Conservation (phyloP, 306 rosid species). For the Chamaecrista fasciculata region DNA sequence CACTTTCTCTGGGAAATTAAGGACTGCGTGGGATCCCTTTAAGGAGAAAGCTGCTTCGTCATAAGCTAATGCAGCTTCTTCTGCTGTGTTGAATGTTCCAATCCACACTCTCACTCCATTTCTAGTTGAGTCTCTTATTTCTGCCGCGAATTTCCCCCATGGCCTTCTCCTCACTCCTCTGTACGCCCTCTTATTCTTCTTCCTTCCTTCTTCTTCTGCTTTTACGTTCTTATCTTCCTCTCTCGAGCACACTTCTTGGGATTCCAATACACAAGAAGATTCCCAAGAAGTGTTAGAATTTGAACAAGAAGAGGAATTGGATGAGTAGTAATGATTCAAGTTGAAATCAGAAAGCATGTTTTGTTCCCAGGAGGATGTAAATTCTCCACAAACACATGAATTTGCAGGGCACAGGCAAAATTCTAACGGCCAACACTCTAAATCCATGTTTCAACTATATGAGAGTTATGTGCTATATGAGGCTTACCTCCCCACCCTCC, state of each 20-base stretch:
- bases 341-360: slow-evolving; percentile 29
- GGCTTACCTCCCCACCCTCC: neutral
- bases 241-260: slow-evolving; percentile 42
- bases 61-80: slow-evolving; percentile 87
- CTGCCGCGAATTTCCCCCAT: slow-evolving; percentile 95
- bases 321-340: slow-evolving; percentile 8
- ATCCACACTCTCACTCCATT: slow-evolving; percentile 88
- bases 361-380: slow-evolving; percentile 32
- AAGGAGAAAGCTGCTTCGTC: slow-evolving; percentile 84
- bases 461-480: no score
- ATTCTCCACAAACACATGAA: slow-evolving; percentile 3
- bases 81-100: slow-evolving; percentile 85
- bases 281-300: no score
- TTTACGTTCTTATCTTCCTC: no score
- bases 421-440: slow-evolving; percentile 24
- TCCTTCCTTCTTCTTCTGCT: neutral
- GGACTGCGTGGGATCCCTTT: slow-evolving; percentile 69
- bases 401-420: slow-evolving; percentile 11
- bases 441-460: slow-evolving; percentile 47
- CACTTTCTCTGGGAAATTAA: slow-evolving; percentile 64
- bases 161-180: slow-evolving; percentile 89
- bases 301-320: slow-evolving; percentile 21
- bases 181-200: slow-evolving; percentile 34
- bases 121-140: slow-evolving; percentile 85
- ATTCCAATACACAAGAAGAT: slow-evolving; percentile 17